Percentiles rank a stretch among this genome's conserved stretches.
Evolutionary conservation across 2,329 filamentous ascomycete species (phyloP).

Genomic region (Penicillium sp.): DNA sequence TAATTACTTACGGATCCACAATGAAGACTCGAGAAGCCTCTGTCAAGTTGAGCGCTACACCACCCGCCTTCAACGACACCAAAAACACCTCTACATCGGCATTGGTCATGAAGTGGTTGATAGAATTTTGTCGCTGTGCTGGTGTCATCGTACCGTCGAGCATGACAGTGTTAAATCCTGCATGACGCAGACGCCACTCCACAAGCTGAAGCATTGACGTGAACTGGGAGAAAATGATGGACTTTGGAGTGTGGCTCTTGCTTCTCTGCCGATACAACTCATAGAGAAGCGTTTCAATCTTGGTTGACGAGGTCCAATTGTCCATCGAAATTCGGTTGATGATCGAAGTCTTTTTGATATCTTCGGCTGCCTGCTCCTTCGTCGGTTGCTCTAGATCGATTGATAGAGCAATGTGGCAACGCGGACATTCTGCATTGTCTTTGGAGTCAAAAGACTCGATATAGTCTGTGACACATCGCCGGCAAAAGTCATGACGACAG

Average conservation of each 20-base stretch:
- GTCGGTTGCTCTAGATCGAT: conserved; percentile 96
- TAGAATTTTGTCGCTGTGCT: conserved; percentile 87
- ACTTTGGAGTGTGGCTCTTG: conserved; percentile 92
- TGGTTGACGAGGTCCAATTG: conserved; percentile 96
- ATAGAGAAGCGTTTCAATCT: conserved; percentile 95
- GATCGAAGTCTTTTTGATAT: conserved; percentile 93
- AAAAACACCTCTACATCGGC: conserved; percentile 93
- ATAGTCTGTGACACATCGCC: conserved; percentile 78
- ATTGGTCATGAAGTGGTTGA: conserved; percentile 96
- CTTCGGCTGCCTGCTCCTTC: conserved; percentile 85
- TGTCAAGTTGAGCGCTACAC: conserved; percentile 91
- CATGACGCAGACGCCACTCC: conserved; percentile 92
- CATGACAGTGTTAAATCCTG: conserved; percentile 98
- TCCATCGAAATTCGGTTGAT: conserved; percentile 99
- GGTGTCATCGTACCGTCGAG: conserved; percentile 97
- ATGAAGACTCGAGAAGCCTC: conserved; percentile 96
- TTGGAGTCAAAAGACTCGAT: conserved; percentile 70
- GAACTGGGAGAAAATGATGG: conserved; percentile 96
- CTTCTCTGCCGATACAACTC: conserved; percentile 90
- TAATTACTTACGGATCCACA: conserved; percentile 90
- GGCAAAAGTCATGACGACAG: conserved; percentile 92
- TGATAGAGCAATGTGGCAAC: conserved; percentile 84
- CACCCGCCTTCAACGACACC: conserved; percentile 93
- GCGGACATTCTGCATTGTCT: conserved; percentile 70
- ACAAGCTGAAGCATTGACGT: conserved; percentile 97